Evolutionary conservation across 2,329 filamentous ascomycete species (phyloP), one percentile per base, ranked within the genome.

Genomic region (Sporothrix luriei): DNA sequence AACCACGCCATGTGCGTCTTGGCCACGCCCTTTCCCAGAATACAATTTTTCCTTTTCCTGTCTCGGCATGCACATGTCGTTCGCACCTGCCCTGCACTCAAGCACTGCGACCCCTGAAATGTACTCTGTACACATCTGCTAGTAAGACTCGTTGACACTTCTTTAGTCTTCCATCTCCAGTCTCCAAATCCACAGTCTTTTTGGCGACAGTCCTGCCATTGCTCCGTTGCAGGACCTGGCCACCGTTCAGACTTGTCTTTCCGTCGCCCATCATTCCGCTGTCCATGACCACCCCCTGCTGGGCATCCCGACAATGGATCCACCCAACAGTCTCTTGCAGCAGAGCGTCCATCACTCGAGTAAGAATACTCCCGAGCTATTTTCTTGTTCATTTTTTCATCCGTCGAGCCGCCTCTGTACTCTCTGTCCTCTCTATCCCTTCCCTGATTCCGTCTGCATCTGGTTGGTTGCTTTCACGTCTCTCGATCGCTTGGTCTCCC

Each of bases 281-380:
- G 67, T 54, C 67, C 54, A 24, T 13, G 40, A 16, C 38, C 40
- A 10, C 40, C 46, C 57, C 48, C 49, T 19, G 26, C 26, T 68
- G 59, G 66, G 57, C 57, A 51, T 57, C 65, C 59, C 24, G 57
- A 26, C 24, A 10, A 71, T 71, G 70, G 70, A 71, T 69, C 70
- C 68, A 70, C 70, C 65, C 65, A 54, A 43, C 55, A 71, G 24
- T 24, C 70, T 68, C 11, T 55, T 69, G 26, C 38, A 64, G 33
- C 70, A 69, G 51, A 71, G 51, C 55, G 65, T 68, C 21, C 70
- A 68, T 49, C 51, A 68, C 55, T 52, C 70, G 19, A 69, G 70
- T 71, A 65, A 64, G 68, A 54, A 61, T 6, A 48, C 29, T n/a
- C 40, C 66, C 49, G 26, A 33, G 52, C 46, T 29, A 24, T 66